Evolutionary conservation across 2,329 filamentous ascomycete species (phyloP).

Genomic region (Epichloe bromicola): DNA sequence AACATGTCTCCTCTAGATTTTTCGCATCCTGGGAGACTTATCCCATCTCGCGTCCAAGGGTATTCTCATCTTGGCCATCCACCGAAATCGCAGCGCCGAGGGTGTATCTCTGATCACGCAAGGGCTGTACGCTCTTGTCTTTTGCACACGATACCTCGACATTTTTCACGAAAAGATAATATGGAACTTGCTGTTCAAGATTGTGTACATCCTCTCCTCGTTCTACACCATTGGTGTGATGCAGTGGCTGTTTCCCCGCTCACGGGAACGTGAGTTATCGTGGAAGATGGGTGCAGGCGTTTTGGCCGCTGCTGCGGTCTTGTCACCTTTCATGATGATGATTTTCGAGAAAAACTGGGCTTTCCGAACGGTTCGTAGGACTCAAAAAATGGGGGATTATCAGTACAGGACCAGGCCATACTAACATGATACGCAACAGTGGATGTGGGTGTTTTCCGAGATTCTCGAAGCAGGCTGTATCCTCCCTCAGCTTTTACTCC

Average conservation of each 20-base stretch:
- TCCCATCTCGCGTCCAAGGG: slow-evolving; percentile 78
- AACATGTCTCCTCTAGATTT: slow-evolving; percentile 28
- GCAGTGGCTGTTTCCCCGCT: slow-evolving; percentile 74
- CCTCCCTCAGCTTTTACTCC: slow-evolving; percentile 78
- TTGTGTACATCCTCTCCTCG: slow-evolving; percentile 75
- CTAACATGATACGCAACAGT: slow-evolving; percentile 32
- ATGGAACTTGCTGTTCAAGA: slow-evolving; percentile 76
- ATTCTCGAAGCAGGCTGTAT: slow-evolving; percentile 86
- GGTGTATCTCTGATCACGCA: slow-evolving; percentile 89
- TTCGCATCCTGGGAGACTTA: slow-evolving; percentile 72
- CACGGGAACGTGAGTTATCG: slow-evolving; percentile 81
- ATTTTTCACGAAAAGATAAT: slow-evolving; percentile 45
- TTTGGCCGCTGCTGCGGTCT: slow-evolving; percentile 48
- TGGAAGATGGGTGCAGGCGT: slow-evolving; percentile 77
- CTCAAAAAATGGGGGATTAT: neutral
- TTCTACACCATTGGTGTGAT: slow-evolving; percentile 81
- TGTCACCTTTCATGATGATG: slow-evolving; percentile 61
- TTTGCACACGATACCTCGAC: slow-evolving; percentile 76
- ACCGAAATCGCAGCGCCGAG: slow-evolving; percentile 77
- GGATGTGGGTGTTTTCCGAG: slow-evolving; percentile 77
- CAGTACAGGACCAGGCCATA: neutral
- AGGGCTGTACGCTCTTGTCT: slow-evolving; percentile 74
- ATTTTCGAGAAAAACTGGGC: slow-evolving; percentile 46
- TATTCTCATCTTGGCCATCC: slow-evolving; percentile 83
- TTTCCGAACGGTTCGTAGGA: slow-evolving; percentile 32